phyloP scores from a whole-genome alignment of 78 protist genomes.

The Chrysochromulina parva region DNA sequence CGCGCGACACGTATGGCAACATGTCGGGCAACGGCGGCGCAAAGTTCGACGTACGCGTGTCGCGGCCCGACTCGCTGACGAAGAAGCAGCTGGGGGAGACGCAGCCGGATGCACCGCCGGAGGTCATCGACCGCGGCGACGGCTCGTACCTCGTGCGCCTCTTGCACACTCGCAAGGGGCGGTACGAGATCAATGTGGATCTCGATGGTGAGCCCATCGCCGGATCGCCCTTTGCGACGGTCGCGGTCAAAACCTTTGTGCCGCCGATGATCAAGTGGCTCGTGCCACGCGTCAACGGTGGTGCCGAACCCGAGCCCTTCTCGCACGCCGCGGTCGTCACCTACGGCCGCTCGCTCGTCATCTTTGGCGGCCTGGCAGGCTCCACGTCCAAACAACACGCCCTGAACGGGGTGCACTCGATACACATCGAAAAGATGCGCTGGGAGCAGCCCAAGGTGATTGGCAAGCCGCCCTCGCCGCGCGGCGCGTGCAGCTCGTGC shows the following conservation, averaged over 20 bases:
- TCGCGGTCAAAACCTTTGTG: not conserved
- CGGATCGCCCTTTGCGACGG: not conserved
- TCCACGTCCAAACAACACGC: not conserved
- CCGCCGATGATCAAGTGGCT: not conserved
- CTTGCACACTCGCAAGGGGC: not conserved
- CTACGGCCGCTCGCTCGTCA: not conserved
- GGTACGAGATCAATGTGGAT: not conserved
- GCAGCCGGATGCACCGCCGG: not conserved
- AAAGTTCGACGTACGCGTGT: not conserved
- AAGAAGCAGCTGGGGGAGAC: not conserved
- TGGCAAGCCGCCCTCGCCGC: not conserved
- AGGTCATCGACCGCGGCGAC: not conserved
- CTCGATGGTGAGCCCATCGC: not conserved
- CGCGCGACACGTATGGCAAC: slow-evolving; percentile 4
- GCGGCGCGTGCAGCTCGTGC: not conserved
- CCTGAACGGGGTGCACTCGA: not conserved
- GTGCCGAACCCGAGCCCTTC: not conserved
- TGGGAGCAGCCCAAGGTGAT: not conserved
- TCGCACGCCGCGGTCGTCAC: not conserved
- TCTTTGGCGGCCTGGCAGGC: not conserved
- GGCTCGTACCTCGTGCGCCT: not conserved
- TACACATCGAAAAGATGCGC: not conserved
- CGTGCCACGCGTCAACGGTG: not conserved
- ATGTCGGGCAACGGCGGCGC: not conserved
- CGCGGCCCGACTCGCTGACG: too few species aligned